These are phyloP conservation scores for Pistacia atlantica DNA, from an alignment of 345 rosid genomes.

Conservation along the genomic window DNA sequence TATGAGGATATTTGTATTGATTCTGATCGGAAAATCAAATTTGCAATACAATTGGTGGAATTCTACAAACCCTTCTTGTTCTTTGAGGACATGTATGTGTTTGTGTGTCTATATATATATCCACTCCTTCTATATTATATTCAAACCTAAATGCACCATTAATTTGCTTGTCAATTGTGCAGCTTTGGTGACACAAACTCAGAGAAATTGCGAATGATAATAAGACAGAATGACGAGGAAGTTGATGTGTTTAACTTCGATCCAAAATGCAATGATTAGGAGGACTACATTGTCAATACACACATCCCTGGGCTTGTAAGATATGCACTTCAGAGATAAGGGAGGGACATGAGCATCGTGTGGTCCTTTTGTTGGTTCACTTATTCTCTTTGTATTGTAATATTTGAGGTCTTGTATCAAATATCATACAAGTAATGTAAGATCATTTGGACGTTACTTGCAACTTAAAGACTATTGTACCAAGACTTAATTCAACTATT, in stretches of 20 bases:
- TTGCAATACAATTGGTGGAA: constrained; percentile 33
- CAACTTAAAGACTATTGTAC: too few species aligned
- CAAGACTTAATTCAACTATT: too few species aligned
- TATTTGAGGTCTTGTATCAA: too few species aligned
- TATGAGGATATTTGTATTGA: constrained; percentile 1
- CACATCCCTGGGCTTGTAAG: constrained; percentile 53
- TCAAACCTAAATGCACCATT: too few species aligned
- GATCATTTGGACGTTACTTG: too few species aligned
- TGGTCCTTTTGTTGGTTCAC: too few species aligned
- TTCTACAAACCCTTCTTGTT: constrained; percentile 44
- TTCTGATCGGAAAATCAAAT: constrained; percentile 24
- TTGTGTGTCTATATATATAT: too few species aligned
- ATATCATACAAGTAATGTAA: too few species aligned
- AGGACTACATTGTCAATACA: constrained; percentile 42
- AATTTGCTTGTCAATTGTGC: background rate
- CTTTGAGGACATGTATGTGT: constrained; percentile 25
- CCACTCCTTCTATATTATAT: too few species aligned
- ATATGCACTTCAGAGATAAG: background rate
- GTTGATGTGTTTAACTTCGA: constrained; percentile 42
- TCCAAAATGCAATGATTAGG: constrained; percentile 53
- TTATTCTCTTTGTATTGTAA: too few species aligned
- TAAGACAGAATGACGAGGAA: constrained; percentile 12
- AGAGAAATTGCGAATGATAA: constrained; percentile 22
- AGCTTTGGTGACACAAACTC: constrained; percentile 46
- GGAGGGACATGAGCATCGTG: background rate